Evolutionary conservation across 1,284 basidiomycete genomes (phyloP).

Genomic region (Papiliotrema fonsecae): DNA sequence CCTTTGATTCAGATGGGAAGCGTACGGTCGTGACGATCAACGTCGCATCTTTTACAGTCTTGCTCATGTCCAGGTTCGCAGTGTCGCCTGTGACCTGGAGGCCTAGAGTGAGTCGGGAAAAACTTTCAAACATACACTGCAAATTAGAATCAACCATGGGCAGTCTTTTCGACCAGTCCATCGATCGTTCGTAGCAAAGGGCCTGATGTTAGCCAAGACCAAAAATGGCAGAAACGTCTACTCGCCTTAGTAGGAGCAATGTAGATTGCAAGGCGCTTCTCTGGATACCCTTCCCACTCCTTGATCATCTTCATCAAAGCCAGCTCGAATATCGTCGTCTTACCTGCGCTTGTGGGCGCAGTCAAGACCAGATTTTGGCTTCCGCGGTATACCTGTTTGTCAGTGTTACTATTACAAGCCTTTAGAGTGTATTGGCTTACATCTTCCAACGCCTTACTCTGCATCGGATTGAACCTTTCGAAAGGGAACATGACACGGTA

Average conservation of each 20-base stretch:
- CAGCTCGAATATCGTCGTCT: conserved; percentile 90
- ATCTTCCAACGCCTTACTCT: conserved; percentile 11
- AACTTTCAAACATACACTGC: neutral
- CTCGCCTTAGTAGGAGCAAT: conserved; percentile 87
- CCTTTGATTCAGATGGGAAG: conserved; percentile 2
- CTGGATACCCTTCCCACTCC: conserved; percentile 36
- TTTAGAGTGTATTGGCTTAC: neutral
- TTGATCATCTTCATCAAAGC: conserved; percentile 73
- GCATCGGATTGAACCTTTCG: conserved; percentile 18
- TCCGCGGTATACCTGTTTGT: neutral
- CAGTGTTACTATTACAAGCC: neutral
- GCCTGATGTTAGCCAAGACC: conserved; percentile 54
- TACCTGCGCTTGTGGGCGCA: conserved; percentile 88
- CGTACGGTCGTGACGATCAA: conserved; percentile 77
- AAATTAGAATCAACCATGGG: neutral
- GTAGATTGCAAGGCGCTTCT: conserved; percentile 65
- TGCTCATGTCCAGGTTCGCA: conserved; percentile 56
- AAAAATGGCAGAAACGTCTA: neutral
- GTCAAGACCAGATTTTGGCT: conserved; percentile 5
- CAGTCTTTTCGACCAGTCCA: conserved; percentile 81
- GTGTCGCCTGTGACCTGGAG: conserved; percentile 91
- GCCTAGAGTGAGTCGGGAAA: conserved; percentile 51
- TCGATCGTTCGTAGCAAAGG: conserved; percentile 74
- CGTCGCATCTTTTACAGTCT: conserved; percentile 60
- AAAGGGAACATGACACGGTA: conserved; percentile 11